Evolutionary conservation across 1,139 yeast species (phyloP).

Genomic region (Kodamaea alishanica): DNA sequence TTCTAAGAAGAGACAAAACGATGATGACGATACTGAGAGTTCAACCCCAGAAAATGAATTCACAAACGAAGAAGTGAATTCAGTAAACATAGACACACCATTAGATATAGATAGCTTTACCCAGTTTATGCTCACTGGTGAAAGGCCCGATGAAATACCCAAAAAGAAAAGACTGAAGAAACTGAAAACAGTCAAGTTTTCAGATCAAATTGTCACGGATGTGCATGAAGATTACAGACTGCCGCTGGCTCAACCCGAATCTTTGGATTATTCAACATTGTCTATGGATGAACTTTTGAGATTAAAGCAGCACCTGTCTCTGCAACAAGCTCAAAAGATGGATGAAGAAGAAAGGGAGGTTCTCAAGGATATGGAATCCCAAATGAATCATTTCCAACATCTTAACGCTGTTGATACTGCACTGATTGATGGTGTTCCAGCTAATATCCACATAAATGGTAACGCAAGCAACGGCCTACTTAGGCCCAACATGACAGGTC

Average conservation of each 20-base stretch:
- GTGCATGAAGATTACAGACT: constrained; percentile 30
- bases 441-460: constrained; percentile 39
- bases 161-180: constrained; percentile 33
- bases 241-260: constrained; percentile 21
- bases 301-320: constrained; percentile 28
- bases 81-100: constrained; percentile 19
- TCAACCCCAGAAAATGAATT: constrained; percentile 26
- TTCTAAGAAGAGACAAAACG: constrained; percentile 49
- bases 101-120: constrained; percentile 74
- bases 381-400: constrained; percentile 62
- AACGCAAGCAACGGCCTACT: constrained; percentile 2
- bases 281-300: constrained; percentile 72
- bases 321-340: constrained; percentile 27
- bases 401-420: constrained; percentile 62
- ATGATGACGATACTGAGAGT: constrained; percentile 32
- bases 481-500: constrained; percentile 52
- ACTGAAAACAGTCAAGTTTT: constrained; percentile 63
- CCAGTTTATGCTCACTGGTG: constrained; percentile 69
- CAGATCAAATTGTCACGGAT: constrained; percentile 56
- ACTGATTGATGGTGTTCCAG: constrained; percentile 54
- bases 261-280: constrained; percentile 50
- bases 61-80: constrained; percentile 21
- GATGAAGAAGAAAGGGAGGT: constrained; percentile 56
- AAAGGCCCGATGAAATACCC: constrained; percentile 48
- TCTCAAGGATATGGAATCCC: constrained; percentile 62